A percentile compares a stretch with the other conserved stretches of the same genome.
These are phyloP conservation scores for Salix caprea DNA, from an alignment of 345 rosid species.

Conservation along the genomic window DNA sequence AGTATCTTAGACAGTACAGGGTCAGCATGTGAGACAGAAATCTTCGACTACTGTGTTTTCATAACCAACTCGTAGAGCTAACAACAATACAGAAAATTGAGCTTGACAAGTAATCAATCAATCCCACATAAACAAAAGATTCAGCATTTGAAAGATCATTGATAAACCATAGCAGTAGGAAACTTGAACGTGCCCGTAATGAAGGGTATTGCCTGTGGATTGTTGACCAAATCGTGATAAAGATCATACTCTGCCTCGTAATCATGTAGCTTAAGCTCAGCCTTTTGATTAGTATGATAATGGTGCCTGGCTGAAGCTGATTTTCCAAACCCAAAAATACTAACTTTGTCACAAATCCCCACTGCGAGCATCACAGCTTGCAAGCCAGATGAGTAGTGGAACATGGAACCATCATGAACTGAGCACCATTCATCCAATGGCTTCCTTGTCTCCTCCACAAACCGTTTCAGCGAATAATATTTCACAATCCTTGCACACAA, in stretches of 20 bases:
- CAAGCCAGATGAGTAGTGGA: conserved; percentile 92
- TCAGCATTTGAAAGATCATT: conserved; percentile 25
- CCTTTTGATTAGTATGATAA: conserved; percentile 84
- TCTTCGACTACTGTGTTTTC: conserved; percentile 3
- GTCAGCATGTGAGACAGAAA: conserved; percentile 8
- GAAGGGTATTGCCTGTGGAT: conserved; percentile 66
- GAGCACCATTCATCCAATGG: conserved; percentile 58
- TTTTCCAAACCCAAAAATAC: conserved; percentile 89
- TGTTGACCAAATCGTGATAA: conserved; percentile 53
- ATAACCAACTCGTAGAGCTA: neutral
- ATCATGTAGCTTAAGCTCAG: conserved; percentile 77
- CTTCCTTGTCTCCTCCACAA: conserved; percentile 45
- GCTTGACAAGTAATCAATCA: conserved; percentile 2
- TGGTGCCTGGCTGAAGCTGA: conserved; percentile 62
- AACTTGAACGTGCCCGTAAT: conserved; percentile 53
- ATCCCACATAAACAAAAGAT: neutral
- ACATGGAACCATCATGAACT: conserved; percentile 65
- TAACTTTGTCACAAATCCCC: conserved; percentile 73
- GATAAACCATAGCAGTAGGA: conserved; percentile 60
- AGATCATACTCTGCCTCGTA: conserved; percentile 75
- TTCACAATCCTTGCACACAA: conserved; percentile 71
- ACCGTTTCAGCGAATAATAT: conserved; percentile 71
- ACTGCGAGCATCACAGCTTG: conserved; percentile 80
- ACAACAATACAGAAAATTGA: conserved; percentile 17
- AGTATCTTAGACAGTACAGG: conserved; percentile 26